phyloP scores from a whole-genome alignment of 176 grass and related monocot genomes.

The Triticum turgidum region DNA sequence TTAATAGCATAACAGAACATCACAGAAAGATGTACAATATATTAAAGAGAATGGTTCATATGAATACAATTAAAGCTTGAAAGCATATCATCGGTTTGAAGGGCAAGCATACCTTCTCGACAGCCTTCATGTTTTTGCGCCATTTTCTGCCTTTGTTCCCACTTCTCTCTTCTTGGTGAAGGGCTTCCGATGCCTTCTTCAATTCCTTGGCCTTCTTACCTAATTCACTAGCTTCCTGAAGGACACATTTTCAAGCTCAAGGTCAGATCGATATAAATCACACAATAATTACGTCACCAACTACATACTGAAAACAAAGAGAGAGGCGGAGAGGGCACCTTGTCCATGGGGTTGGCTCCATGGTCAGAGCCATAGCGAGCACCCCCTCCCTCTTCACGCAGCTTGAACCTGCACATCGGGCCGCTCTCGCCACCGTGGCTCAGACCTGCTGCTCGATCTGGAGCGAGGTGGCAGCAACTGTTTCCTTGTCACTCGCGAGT shows the following conservation, averaged over 20 bases:
- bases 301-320: no score
- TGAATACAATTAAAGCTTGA: neutral
- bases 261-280: no score
- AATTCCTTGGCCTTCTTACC: slow-evolving; percentile 92
- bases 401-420: no score
- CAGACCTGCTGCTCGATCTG: no score
- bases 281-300: no score
- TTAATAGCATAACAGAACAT: neutral
- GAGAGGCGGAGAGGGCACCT: no score
- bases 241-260: slow-evolving; percentile 7
- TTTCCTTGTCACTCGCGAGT: no score
- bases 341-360: no score
- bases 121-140: slow-evolving; percentile 96
- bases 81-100: neutral
- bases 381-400: no score
- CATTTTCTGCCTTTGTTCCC: slow-evolving; percentile 92
- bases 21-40: neutral
- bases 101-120: slow-evolving; percentile 58
- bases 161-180: slow-evolving; percentile 93
- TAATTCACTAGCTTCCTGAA: slow-evolving; percentile 93
- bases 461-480: no score
- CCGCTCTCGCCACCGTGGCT: no score
- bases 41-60: neutral
- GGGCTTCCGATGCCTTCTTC: slow-evolving; percentile 86
- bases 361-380: no score